Evolutionary conservation across 2,329 filamentous ascomycete genomes (phyloP).

Genomic region (Orbilia oligospora): DNA sequence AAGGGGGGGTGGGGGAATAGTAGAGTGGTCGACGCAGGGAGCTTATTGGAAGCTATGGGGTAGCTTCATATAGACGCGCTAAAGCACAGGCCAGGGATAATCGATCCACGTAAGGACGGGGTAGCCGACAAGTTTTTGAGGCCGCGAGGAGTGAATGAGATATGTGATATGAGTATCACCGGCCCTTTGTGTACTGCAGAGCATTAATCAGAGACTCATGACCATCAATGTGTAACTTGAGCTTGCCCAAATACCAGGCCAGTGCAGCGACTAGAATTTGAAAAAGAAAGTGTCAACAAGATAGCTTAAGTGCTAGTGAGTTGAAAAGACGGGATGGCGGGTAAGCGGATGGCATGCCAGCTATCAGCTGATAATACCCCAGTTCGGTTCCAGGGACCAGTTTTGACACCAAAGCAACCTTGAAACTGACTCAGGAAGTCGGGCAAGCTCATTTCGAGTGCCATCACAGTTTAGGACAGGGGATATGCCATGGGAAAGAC

Average conservation of each 20-base stretch:
- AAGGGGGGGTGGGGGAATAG: conserved; percentile 34
- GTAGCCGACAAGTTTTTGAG: conserved; percentile 17
- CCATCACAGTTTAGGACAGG: conserved; percentile 19
- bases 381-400: conserved; percentile 20
- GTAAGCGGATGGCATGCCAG: conserved; percentile 45
- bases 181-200: not conserved
- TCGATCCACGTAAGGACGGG: conserved; percentile 28
- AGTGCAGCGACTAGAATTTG: conserved; percentile 3
- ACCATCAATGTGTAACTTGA: conserved; percentile 21
- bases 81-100: conserved; percentile 43
- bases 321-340: conserved; percentile 43
- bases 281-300: conserved; percentile 19
- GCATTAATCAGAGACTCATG: conserved; percentile 10
- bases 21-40: conserved; percentile 34
- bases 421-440: conserved; percentile 42
- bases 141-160: conserved; percentile 1
- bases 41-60: conserved; percentile 29
- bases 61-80: conserved; percentile 34
- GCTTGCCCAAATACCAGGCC: conserved; percentile 1
- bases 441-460: conserved; percentile 38
- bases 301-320: not conserved
- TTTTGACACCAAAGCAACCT: conserved; percentile 16
- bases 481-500: conserved; percentile 10
- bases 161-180: conserved; percentile 20
- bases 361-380: conserved; percentile 55